Percentiles rank a stretch among this genome's conserved stretches.
These are phyloP conservation scores for Begonia masoniana DNA, from an alignment of 306 rosid genomes.

Conservation along the genomic window DNA sequence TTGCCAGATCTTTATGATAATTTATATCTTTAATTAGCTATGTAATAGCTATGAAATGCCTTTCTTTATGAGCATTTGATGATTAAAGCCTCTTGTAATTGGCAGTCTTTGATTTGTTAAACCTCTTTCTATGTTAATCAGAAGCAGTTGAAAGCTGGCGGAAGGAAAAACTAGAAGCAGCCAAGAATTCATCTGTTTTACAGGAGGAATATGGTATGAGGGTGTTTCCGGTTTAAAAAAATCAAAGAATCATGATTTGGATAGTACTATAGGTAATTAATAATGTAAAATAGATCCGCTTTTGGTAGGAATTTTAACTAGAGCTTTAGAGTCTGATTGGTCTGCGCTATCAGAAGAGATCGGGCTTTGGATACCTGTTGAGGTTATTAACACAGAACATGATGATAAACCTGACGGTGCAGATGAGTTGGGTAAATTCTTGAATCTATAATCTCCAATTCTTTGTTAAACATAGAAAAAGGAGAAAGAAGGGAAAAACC, in stretches of 20 bases:
- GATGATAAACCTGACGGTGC: conserved; percentile 64
- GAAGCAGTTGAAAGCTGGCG: conserved; percentile 79
- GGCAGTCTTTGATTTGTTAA: not conserved
- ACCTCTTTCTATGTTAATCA: conserved; percentile 16
- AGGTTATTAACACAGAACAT: conserved; percentile 40
- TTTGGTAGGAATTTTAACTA: conserved; percentile 41
- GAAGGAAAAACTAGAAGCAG: conserved; percentile 48
- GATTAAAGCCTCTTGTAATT: no score
- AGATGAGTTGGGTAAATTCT: conserved; percentile 45
- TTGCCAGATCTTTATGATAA: no score
- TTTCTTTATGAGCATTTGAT: no score
- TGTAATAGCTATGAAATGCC: no score
- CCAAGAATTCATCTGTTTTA: conserved; percentile 39
- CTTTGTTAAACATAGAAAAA: no score
- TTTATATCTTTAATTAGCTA: no score
- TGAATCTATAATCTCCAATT: no score
- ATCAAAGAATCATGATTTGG: no score
- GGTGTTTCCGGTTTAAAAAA: not conserved
- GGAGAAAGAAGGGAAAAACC: no score
- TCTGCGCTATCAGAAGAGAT: conserved; percentile 50
- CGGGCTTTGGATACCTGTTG: conserved; percentile 81
- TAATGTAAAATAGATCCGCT: not conserved
- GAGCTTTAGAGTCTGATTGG: conserved; percentile 79
- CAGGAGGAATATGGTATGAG: conserved; percentile 59
- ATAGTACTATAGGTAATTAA: no score